Base-by-base conservation (phyloP, 176 grass and related monocot genomes). In the Hyparrhenia diplandra region DNA sequence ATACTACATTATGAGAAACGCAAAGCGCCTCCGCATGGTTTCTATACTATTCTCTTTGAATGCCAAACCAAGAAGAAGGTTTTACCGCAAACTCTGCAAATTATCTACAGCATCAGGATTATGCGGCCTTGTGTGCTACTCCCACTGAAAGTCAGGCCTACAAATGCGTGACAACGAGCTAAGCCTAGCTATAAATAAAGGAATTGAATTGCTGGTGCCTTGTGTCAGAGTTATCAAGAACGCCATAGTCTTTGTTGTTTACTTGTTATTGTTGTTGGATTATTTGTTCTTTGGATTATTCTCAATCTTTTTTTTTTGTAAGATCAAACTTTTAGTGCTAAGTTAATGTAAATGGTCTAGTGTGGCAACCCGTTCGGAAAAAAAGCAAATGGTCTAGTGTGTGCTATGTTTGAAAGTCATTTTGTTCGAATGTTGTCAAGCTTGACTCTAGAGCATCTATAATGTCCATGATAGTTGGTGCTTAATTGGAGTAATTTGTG, bases 1-100 rank as follows among this genome's bases (percentile, higher is more conserved):
- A 18, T 72, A 72, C 69, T 72, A 27, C 29, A 72, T 72, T 49
- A 27, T 72, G 69, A 30, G 69, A 72, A 30, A 47, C 31, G 42
- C 69, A 27, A 49, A 20, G 29, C 13, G 14, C 43, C 42, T 72
- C 45, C 32, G 32, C 32, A 35, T 35, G 42, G 14, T 72, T 17
- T 49, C 69, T 10, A 30, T 72, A 72, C 14, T 47, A 49, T 11
- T 72, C 69, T 49, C 24, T 46, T 3, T 10, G 43, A 25, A 8
- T 47, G 25, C 8, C 25, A 10, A 17, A 18, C 42, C 69, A 20
- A 43, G 42, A 10, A 9, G 24, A 71, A 71, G 24, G n/a, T 45
- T 71, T 45, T 24, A 28, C 5, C 23, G 24, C 16, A 28, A 25
- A 24, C 40, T 71, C 68, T 0, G 13, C 14, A 43, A 45, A 45